Percentiles rank a stretch among this genome's conserved stretches.
phyloP scores from a whole-genome alignment of 176 grass and related monocot species.

The Miscanthus lutarioriparius region DNA sequence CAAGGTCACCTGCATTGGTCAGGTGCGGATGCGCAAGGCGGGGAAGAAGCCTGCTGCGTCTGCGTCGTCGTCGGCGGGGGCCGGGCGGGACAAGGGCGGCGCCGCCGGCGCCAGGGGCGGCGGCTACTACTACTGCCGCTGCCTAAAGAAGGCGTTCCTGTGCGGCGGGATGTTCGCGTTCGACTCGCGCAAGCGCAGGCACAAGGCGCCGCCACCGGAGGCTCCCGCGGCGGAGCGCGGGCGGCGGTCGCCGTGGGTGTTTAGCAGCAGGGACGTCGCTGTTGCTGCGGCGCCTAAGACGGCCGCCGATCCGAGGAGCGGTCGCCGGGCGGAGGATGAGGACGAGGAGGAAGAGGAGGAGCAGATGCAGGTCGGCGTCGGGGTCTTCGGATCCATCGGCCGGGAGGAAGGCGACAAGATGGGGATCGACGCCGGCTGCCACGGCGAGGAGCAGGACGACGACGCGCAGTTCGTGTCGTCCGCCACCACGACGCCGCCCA shows the following conservation, averaged over 20 bases:
- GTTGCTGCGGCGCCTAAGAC: constrained; percentile 39
- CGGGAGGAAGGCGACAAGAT: background rate
- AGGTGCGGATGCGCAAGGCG: constrained; percentile 79
- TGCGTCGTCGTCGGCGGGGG: background rate
- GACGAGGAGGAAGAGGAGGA: background rate
- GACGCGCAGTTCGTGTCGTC: constrained; percentile 52
- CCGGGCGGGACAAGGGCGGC: background rate
- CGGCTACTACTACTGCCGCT: constrained; percentile 52
- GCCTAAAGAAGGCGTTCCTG: constrained; percentile 58
- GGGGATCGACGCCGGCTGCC: background rate
- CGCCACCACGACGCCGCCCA: constrained; percentile 67
- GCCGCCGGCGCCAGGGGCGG: background rate
- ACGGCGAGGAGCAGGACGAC: background rate
- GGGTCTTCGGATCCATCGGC: constrained; percentile 18
- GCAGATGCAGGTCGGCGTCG: background rate
- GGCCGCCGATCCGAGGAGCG: constrained; percentile 12
- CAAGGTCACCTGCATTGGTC: constrained; percentile 85
- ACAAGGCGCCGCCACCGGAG: constrained; percentile 30
- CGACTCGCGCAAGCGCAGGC: background rate
- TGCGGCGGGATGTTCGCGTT: constrained; percentile 57
- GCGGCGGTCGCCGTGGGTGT: constrained; percentile 55
- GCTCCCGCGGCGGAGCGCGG: constrained; percentile 23
- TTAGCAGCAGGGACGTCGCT: constrained; percentile 43
- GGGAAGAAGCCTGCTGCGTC: constrained; percentile 1
- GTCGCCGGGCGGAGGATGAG: background rate